phyloP scores from a whole-genome alignment of 2,329 filamentous ascomycete genomes.

The Rhynchosporium agropyri region DNA sequence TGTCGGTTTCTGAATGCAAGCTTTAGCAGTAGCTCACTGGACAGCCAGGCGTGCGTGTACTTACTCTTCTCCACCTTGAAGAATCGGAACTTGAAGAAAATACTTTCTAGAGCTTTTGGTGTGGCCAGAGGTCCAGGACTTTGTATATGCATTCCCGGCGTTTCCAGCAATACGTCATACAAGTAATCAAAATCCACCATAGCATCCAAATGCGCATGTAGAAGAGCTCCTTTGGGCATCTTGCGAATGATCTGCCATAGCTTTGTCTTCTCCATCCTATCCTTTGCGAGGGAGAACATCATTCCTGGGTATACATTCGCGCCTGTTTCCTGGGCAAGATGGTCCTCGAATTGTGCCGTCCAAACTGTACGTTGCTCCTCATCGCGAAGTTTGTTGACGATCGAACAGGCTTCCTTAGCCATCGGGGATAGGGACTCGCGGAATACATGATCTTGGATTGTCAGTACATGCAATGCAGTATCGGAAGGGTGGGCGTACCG shows the following conservation, averaged over 20 bases:
- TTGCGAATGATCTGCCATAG: conserved; percentile 82
- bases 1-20: conserved; percentile 40
- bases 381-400: conserved; percentile 77
- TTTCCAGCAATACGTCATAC: conserved; percentile 69
- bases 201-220: conserved; percentile 88
- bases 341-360: conserved; percentile 73
- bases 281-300: conserved; percentile 88
- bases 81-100: conserved; percentile 64
- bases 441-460: conserved; percentile 65
- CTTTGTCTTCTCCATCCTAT: conserved; percentile 81
- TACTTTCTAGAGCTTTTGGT: conserved; percentile 55
- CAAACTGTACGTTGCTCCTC: conserved; percentile 77
- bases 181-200: conserved; percentile 88
- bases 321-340: conserved; percentile 62
- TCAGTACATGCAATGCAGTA: conserved; percentile 35
- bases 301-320: conserved; percentile 80
- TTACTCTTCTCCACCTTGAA: conserved; percentile 47
- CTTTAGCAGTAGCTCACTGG: conserved; percentile 8
- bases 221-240: conserved; percentile 86
- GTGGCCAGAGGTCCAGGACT: conserved; percentile 59
- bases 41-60: background rate
- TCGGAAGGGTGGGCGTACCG: conserved; percentile 52
- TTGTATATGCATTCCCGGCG: conserved; percentile 72
- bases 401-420: conserved; percentile 74
- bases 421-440: conserved; percentile 75